A percentile compares a stretch with the other conserved stretches of the same genome.
These are phyloP conservation scores for Claviceps paspali DNA, from an alignment of 2,329 filamentous ascomycete genomes.

Conservation along the genomic window DNA sequence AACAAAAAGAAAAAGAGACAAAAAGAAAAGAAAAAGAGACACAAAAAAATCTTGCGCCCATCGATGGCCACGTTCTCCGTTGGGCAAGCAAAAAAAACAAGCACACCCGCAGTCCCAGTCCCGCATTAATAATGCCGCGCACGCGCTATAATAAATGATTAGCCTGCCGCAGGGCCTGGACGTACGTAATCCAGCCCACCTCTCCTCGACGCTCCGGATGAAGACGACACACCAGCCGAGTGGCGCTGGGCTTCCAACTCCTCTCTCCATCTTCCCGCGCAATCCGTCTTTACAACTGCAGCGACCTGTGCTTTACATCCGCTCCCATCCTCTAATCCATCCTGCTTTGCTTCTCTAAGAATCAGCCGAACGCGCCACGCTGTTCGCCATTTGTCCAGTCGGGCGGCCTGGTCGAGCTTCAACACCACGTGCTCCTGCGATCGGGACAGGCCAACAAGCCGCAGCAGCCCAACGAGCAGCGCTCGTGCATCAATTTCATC, in stretches of 20 bases:
- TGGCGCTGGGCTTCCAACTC: background rate
- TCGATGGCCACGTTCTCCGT: too few species aligned
- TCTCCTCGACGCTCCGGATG: background rate
- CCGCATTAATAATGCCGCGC: too few species aligned
- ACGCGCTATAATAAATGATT: too few species aligned
- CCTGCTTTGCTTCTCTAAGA: background rate
- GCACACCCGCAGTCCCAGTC: too few species aligned
- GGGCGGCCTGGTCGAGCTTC: background rate
- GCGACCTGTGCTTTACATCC: background rate
- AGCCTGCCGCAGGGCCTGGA: background rate
- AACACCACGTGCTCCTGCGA: conserved; percentile 3
- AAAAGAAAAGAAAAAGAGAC: too few species aligned
- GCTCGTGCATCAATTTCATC: too few species aligned
- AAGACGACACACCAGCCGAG: background rate
- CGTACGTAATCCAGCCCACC: background rate
- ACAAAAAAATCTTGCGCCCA: too few species aligned
- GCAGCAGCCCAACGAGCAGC: too few species aligned
- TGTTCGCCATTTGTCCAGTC: conserved; percentile 1
- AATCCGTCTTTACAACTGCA: background rate
- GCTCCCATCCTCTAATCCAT: background rate
- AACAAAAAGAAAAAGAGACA: too few species aligned
- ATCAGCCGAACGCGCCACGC: background rate
- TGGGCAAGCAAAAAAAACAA: too few species aligned
- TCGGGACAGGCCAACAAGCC: background rate
- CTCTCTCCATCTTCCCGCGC: background rate